A percentile compares a stretch with the other conserved stretches of the same genome.
These are phyloP conservation scores for Scheffersomyces ergatensis DNA, from an alignment of 805 yeast species.

Conservation along the genomic window DNA sequence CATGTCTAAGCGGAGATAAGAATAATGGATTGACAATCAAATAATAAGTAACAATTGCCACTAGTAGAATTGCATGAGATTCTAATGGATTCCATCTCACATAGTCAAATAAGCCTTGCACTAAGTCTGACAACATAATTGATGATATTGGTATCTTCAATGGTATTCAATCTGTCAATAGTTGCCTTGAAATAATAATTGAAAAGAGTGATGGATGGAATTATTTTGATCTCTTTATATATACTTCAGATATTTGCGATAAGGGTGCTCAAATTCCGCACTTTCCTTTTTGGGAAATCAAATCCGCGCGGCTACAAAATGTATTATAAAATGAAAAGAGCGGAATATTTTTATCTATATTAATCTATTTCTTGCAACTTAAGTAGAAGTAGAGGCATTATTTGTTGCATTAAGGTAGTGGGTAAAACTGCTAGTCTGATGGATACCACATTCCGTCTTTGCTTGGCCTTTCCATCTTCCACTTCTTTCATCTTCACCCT, in stretches of 20 bases:
- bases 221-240: background rate
- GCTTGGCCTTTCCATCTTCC: slow-evolving; percentile 94
- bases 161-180: too few relatives aligned
- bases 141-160: too few relatives aligned
- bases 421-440: slow-evolving; percentile 73
- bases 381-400: background rate
- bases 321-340: too few relatives aligned
- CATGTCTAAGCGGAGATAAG: slow-evolving; percentile 44
- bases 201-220: slow-evolving; percentile 3
- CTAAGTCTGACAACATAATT: background rate
- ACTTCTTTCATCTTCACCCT: slow-evolving; percentile 93
- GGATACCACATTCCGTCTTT: slow-evolving; percentile 96
- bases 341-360: background rate
- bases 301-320: background rate
- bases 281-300: background rate
- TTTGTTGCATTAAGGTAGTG: slow-evolving; percentile 40
- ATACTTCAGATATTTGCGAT: too few relatives aligned
- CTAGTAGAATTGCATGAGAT: background rate
- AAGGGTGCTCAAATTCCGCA: background rate
- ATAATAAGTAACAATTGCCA: slow-evolving; percentile 17
- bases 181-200: too few relatives aligned
- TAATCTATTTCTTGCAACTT: background rate
- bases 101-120: background rate
- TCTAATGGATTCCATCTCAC: background rate
- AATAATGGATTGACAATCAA: slow-evolving; percentile 45